Conservation (phyloP, 331 rosid species). For the Malus hybrid region DNA sequence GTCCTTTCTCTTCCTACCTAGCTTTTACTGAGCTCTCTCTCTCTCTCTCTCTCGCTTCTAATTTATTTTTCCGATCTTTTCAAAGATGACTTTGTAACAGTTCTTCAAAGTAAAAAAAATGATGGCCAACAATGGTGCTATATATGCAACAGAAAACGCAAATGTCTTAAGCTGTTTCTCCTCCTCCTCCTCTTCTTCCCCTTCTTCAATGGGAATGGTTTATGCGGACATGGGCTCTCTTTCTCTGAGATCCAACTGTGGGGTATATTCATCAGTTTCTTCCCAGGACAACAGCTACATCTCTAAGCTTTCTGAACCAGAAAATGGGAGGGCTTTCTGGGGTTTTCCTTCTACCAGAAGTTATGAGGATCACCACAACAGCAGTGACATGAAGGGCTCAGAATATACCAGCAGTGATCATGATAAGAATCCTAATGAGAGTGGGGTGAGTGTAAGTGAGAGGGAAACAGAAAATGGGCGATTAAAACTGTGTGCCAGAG, state of each 20-base stretch:
- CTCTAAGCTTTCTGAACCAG: slow-evolving; percentile 24
- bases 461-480: slow-evolving; percentile 55
- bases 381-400: slow-evolving; percentile 32
- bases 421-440: slow-evolving; percentile 31
- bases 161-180: slow-evolving; percentile 19
- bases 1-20: background rate
- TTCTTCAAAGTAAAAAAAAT: slow-evolving; percentile 1
- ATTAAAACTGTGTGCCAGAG: slow-evolving; percentile 79
- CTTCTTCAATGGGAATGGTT: slow-evolving; percentile 41
- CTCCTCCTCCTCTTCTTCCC: slow-evolving; percentile 11
- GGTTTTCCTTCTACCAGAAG: slow-evolving; percentile 46
- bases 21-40: background rate
- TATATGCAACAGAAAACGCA: slow-evolving; percentile 20
- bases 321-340: slow-evolving; percentile 40
- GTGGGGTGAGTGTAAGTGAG: slow-evolving; percentile 15
- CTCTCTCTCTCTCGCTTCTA: background rate
- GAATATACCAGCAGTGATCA: slow-evolving; percentile 15
- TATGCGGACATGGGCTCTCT: slow-evolving; percentile 55
- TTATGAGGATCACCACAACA: slow-evolving; percentile 29
- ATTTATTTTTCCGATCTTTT: background rate
- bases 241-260: slow-evolving; percentile 48
- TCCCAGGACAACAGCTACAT: slow-evolving; percentile 39
- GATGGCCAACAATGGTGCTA: slow-evolving; percentile 34
- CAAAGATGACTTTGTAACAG: slow-evolving; percentile 27
- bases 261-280: slow-evolving; percentile 28